Conservation (phyloP, 306 rosid species). For the Prunus mume region DNA sequence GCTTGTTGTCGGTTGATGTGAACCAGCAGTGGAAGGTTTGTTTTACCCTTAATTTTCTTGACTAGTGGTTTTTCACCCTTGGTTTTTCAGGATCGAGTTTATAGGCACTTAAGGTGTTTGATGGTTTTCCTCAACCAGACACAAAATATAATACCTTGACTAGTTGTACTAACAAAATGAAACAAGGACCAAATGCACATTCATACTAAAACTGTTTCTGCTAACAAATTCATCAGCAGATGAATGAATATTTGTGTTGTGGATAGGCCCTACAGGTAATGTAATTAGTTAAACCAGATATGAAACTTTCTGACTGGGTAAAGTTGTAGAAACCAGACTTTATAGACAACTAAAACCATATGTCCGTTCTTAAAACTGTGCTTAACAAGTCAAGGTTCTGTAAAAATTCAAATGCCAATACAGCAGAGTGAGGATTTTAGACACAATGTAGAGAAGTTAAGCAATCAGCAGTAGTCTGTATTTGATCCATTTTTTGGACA, state of each 20-base stretch:
- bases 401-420: not conserved
- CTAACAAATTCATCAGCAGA: not conserved
- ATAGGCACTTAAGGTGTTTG: not conserved
- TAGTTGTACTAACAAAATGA: not conserved
- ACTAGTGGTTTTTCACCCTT: not conserved
- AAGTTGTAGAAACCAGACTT: not conserved
- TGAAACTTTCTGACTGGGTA: not conserved
- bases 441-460: not conserved
- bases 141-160: not conserved
- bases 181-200: not conserved
- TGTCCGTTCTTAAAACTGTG: no score
- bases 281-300: not conserved
- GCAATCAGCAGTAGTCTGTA: not conserved
- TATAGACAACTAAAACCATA: not conserved
- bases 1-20: constrained; percentile 40
- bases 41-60: constrained; percentile 15
- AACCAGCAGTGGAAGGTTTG: constrained; percentile 58
- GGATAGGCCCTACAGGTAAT: not conserved
- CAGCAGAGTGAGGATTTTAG: not conserved
- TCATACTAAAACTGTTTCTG: not conserved
- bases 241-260: not conserved
- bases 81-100: not conserved
- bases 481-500: not conserved
- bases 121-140: not conserved
- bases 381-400: not conserved